Conservation (phyloP, 75 land plant genomes). For the Ceratopteris richardii region DNA sequence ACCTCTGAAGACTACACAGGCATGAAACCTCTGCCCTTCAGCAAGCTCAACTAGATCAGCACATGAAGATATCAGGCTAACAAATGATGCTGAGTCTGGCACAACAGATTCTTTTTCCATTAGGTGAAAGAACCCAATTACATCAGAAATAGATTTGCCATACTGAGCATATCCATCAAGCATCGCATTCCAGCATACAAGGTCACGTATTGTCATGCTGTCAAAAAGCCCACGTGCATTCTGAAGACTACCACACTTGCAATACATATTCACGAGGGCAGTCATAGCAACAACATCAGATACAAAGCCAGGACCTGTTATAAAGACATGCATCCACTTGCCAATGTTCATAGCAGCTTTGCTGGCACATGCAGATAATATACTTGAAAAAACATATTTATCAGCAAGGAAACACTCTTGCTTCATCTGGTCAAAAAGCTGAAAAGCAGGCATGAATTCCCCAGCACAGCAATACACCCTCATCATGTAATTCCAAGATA, state of each 20-base stretch:
- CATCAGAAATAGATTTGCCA: constrained; percentile 33
- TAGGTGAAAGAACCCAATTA: constrained; percentile 29
- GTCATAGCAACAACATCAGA: constrained; percentile 37
- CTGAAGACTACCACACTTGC: constrained; percentile 43
- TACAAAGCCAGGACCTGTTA: constrained; percentile 36
- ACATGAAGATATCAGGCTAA: constrained; percentile 43
- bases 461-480: constrained; percentile 45
- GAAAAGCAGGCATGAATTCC: constrained; percentile 25
- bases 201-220: constrained; percentile 36
- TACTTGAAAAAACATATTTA: constrained; percentile 26
- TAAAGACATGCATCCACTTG: constrained; percentile 45
- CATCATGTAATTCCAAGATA: constrained; percentile 48
- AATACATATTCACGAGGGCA: constrained; percentile 59
- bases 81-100: constrained; percentile 38
- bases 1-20: constrained; percentile 15
- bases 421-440: constrained; percentile 39
- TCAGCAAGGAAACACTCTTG: constrained; percentile 32
- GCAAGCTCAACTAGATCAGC: constrained; percentile 37
- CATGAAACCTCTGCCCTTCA: constrained; percentile 31
- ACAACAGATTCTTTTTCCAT: constrained; percentile 47
- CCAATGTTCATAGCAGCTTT: constrained; percentile 28
- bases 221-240: constrained; percentile 42
- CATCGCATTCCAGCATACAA: constrained; percentile 58
- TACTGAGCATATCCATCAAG: constrained; percentile 44
- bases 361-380: constrained; percentile 39